Evolutionary conservation across 2,329 filamentous ascomycete genomes (phyloP), one percentile per base, ranked within the genome.

Genomic region (Celoporthe dispersa): DNA sequence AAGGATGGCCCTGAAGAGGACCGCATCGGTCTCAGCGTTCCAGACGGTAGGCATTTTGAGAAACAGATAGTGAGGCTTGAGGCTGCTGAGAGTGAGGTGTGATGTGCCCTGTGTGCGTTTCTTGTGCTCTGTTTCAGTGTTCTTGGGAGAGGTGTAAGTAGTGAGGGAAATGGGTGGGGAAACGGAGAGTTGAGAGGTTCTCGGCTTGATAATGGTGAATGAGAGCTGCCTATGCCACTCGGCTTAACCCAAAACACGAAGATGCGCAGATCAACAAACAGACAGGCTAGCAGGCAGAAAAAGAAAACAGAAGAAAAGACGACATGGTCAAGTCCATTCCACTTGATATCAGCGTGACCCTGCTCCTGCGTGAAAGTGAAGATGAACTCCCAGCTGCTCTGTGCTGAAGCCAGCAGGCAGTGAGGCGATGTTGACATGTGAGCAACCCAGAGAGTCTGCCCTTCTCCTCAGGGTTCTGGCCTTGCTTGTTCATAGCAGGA

Each of bases 1-100:
- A 19, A 78, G 66, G 55, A 78, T 68, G 19, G 75, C 74, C 67
- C 74, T 68, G 57, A 79, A 77, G 4, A 80, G 73, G 66, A 76
- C 75, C 8, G 75, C 70, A 5, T 73, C 69, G 3, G 79, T 73
- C 9, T 76, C 73, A 12, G 72, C 69, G 16, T 78, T 76, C 77
- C 78, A 79, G 63, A 74, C 72, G 53, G 73, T 62, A 25, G 75
- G 74, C 77, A 79, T 79, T 1, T 57, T 75, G 64, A 35, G 9
- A 28, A 39, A 33, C 6, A 37, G 53, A 51, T 5, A 33, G 57
- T 1, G 39, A 51, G 2, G 19, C 39, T 66, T 64, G 19, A 19
- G 19, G 12, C 2, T 48, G 11, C 9, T 63, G 60, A 16, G 19
- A 33, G 8, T 31, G 28, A 7, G 37, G 28, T 16, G 22, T 41